Base-by-base conservation (phyloP, 768 basidiomycete genomes). In the Lentinula raphanica region DNA sequence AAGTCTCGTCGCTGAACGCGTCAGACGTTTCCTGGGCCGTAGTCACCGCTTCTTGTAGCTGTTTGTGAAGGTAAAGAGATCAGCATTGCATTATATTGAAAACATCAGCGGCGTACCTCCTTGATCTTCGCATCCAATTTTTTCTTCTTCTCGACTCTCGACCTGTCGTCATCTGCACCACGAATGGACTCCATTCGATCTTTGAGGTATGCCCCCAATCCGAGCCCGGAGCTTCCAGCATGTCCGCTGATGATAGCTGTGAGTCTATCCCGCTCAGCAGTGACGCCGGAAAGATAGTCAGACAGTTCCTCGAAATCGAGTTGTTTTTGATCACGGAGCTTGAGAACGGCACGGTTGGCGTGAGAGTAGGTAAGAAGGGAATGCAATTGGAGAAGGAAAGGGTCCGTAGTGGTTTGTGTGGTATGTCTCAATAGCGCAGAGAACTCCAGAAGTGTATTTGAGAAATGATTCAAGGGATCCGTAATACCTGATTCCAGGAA, bases 401-500 rank as follows among this genome's bases (percentile, higher is more conserved):
- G 94, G 67, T 97, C 95, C 3, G 88, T 90, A 0, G 90, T 89
- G n/a, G 85, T 90, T 72, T 90, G 87, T 5, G 92, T 93, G 92
- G 29, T 83, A 67, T 96, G 92, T 56, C 93, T 86, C 38, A 95
- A 71, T 21, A 96, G 73, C 0, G 93, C 89, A 2, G 95, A 97
- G 69, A 98, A 98, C 70, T 98, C 95, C 36, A 98, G 80, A 55
- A 99, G 78, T 1, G 94, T 94, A 68, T 96, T 95, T 29, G 96
- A 97, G 65, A 98, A 98, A 68, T 96, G 88, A 67, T 96, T 96
- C 63, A 99, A 76, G 1, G 94, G 95, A 67, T 99, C 97, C 46
- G 97, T 99, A 63, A 99, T 99, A 38, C 97, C 97, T 62, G 92
- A 93, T 72, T 99, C 97, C 62, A 99, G 82, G 75, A 98, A 98